These are phyloP conservation scores for Geranium rotundifolium DNA, from an alignment of 345 rosid genomes.

Conservation along the genomic window DNA sequence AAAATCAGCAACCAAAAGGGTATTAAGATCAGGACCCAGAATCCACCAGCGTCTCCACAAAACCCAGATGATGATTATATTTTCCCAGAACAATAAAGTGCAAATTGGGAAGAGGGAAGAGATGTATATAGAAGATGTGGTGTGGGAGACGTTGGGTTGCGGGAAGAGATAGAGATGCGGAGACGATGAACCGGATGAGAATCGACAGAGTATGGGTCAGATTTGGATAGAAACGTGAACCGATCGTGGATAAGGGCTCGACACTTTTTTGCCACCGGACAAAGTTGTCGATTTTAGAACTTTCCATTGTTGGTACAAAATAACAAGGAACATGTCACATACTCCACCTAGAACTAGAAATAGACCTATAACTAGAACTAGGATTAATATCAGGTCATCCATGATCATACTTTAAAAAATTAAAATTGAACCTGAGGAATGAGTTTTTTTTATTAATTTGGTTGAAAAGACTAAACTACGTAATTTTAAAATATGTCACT, in stretches of 20 bases:
- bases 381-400: too few species aligned
- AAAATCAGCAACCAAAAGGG: constrained; percentile 3
- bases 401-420: too few species aligned
- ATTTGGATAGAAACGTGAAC: background rate
- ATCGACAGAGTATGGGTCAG: background rate
- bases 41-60: background rate
- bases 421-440: too few species aligned
- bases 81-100: background rate
- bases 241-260: background rate
- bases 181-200: constrained; percentile 8
- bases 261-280: background rate
- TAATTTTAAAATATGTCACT: too few species aligned
- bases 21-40: background rate
- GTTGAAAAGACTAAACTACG: too few species aligned
- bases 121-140: background rate
- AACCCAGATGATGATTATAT: background rate
- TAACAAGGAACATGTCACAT: background rate
- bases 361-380: too few species aligned
- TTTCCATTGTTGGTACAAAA: background rate
- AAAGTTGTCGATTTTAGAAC: too few species aligned
- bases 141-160: constrained; percentile 7
- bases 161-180: constrained; percentile 12
- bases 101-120: background rate
- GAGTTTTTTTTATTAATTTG: too few species aligned
- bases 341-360: too few species aligned